Evolutionary conservation across 1,139 yeast genomes (phyloP).

Genomic region (Saccharomycopsis hybrid): DNA sequence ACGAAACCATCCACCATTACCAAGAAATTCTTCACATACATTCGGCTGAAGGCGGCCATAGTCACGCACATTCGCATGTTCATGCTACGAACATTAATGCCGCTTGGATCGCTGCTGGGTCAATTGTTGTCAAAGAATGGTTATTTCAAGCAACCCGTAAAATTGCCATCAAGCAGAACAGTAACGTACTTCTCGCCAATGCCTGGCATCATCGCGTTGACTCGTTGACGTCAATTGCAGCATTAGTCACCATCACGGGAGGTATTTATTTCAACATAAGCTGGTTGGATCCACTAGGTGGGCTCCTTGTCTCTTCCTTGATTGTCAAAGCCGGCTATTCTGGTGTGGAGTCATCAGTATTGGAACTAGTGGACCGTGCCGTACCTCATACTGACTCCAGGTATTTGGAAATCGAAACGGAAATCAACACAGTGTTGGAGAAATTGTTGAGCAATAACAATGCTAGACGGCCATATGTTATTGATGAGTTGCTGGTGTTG

Average conservation of each 20-base stretch:
- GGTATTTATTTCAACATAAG: constrained; percentile 71
- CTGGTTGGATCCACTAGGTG: constrained; percentile 91
- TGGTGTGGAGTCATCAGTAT: constrained; percentile 62
- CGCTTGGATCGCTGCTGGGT: constrained; percentile 91
- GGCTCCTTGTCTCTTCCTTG: constrained; percentile 72
- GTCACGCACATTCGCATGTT: constrained; percentile 36
- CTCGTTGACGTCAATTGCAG: constrained; percentile 85
- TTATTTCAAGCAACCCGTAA: constrained; percentile 75
- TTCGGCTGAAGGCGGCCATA: constrained; percentile 31
- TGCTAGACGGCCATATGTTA: constrained; percentile 32
- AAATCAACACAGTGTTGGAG: constrained; percentile 32
- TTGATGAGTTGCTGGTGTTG: constrained; percentile 48
- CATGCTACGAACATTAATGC: constrained; percentile 74
- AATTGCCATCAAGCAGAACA: constrained; percentile 69
- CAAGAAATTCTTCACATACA: constrained; percentile 48
- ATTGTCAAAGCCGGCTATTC: constrained; percentile 80
- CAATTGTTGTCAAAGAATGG: constrained; percentile 81
- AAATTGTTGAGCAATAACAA: constrained; percentile 32
- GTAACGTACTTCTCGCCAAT: constrained; percentile 88
- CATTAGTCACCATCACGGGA: constrained; percentile 79
- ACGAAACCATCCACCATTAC: constrained; percentile 38
- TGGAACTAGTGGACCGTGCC: constrained; percentile 68
- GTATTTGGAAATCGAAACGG: constrained; percentile 34
- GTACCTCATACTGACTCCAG: constrained; percentile 36
- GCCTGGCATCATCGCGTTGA: constrained; percentile 99